phyloP scores from a whole-genome alignment of 495 filamentous ascomycete genomes.

The Neurospora sp. region DNA sequence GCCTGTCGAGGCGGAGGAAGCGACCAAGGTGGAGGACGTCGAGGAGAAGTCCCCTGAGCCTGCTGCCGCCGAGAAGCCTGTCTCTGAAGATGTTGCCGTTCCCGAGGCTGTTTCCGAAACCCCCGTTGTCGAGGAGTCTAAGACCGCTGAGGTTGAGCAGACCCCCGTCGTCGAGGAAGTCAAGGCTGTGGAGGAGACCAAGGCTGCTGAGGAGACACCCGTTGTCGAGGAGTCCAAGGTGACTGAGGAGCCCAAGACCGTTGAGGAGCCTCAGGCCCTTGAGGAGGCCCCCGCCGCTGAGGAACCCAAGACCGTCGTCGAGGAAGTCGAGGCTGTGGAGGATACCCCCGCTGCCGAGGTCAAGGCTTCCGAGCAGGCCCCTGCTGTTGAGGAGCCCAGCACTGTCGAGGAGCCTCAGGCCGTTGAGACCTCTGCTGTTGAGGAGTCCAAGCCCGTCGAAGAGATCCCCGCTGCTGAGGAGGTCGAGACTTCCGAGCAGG shows the following conservation, averaged over 20 bases:
- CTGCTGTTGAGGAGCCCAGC: constrained; percentile 1
- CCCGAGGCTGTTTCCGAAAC: background rate
- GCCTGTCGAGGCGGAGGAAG: background rate
- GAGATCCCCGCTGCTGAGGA: background rate
- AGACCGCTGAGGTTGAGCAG: constrained; percentile 7
- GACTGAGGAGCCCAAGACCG: background rate
- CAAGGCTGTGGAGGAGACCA: background rate
- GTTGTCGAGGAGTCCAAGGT: constrained; percentile 4
- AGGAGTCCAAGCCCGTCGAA: constrained; percentile 6
- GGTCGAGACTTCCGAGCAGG: background rate
- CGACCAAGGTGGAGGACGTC: background rate
- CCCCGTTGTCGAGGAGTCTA: constrained; percentile 5
- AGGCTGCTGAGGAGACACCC: constrained; percentile 5
- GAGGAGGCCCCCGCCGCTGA: constrained; percentile 1
- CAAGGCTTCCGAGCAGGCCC: background rate
- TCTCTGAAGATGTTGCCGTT: background rate
- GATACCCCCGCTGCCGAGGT: background rate
- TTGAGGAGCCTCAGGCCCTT: background rate
- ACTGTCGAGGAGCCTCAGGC: constrained; percentile 2
- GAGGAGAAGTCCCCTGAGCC: constrained; percentile 5
- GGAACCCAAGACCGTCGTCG: background rate
- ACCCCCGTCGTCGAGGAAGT: constrained; percentile 4
- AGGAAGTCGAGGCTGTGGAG: background rate
- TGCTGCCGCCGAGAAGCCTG: background rate
- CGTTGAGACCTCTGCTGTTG: background rate